Evolutionary conservation across 306 rosid genomes (phyloP).

Genomic region (Fragaria nilgerrensis): DNA sequence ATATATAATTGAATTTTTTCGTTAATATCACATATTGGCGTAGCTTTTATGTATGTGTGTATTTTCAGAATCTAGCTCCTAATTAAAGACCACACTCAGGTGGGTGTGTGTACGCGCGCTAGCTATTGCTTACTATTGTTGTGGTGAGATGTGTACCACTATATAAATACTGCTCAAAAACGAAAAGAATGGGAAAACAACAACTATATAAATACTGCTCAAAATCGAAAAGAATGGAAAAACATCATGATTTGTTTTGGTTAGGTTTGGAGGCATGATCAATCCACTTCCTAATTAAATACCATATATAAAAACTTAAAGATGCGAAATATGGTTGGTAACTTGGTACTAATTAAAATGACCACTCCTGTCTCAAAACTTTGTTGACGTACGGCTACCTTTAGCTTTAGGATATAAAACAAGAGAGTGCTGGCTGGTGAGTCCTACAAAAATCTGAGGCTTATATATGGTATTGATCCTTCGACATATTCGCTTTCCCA

Average conservation of each 20-base stretch:
- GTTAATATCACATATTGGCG: too few relatives aligned
- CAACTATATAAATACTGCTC: not conserved
- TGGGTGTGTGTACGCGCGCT: too few relatives aligned
- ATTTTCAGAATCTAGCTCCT: too few relatives aligned
- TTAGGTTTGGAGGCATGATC: not conserved
- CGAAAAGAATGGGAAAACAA: not conserved
- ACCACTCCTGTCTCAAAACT: not conserved
- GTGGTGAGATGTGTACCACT: not conserved
- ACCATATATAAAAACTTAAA: not conserved
- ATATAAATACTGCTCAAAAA: not conserved
- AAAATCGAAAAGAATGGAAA: not conserved
- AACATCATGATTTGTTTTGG: not conserved
- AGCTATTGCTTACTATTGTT: too few relatives aligned
- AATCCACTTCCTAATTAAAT: not conserved
- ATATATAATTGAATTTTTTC: too few relatives aligned
- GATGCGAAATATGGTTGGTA: not conserved
- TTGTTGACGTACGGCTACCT: not conserved
- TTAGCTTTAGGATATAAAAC: not conserved
- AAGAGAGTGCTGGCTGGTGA: not conserved
- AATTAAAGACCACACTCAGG: too few relatives aligned
- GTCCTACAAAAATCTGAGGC: slow-evolving; percentile 1
- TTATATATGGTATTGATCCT: not conserved
- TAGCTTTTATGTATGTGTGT: too few relatives aligned
- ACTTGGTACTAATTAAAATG: not conserved
- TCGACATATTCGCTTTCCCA: not conserved